Conservation (phyloP, 306 rosid genomes). For the Vigna unguiculata region DNA sequence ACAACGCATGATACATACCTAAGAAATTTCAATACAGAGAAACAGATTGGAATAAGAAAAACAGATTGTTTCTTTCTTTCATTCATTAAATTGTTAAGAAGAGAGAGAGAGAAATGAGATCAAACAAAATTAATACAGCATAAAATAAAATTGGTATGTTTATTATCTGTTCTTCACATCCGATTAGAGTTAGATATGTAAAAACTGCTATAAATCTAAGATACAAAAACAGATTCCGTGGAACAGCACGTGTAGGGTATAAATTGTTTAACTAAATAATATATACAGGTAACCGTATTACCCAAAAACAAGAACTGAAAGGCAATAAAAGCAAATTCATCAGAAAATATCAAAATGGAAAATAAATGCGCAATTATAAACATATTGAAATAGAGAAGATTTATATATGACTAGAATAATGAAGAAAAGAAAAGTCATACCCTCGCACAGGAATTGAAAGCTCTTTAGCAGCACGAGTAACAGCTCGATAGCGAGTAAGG, state of each 20-base stretch:
- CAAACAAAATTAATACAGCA: background rate
- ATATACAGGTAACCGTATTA: background rate
- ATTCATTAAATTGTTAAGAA: background rate
- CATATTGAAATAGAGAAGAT: constrained; percentile 25
- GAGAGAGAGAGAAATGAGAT: background rate
- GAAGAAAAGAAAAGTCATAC: constrained; percentile 51
- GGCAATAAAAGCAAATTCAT: constrained; percentile 29
- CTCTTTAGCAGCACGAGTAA: constrained; percentile 77
- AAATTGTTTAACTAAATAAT: background rate
- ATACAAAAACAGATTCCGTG: constrained; percentile 18
- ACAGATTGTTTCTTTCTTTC: background rate
- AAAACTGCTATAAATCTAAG: background rate
- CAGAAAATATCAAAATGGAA: constrained; percentile 15
- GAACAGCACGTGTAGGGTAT: constrained; percentile 15
- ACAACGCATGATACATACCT: constrained; percentile 93
- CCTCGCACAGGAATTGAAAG: constrained; percentile 89
- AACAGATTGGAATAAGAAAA: constrained; percentile 30
- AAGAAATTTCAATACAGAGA: constrained; percentile 41
- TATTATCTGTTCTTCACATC: background rate
- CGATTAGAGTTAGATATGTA: background rate
- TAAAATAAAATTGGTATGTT: constrained; percentile 4
- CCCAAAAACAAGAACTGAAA: background rate
- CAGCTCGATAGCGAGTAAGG: constrained; percentile 71
- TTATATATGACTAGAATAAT: constrained; percentile 28
- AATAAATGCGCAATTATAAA: constrained; percentile 17